phyloP scores from a whole-genome alignment of 2,329 filamentous ascomycete species.

The Aureobasidium melanogenum region DNA sequence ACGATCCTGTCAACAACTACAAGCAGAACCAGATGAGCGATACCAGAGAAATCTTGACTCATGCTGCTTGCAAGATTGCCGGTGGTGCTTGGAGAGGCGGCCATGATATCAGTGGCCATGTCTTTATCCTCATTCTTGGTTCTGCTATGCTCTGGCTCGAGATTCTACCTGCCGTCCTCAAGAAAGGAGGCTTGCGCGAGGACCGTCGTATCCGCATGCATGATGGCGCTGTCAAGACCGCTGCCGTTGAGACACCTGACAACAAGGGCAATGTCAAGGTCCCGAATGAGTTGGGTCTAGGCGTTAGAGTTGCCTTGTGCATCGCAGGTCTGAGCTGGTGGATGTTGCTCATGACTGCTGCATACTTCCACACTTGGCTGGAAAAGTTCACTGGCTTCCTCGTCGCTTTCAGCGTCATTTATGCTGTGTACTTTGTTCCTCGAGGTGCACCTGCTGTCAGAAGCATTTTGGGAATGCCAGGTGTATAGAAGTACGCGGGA shows the following conservation, averaged over 20 bases:
- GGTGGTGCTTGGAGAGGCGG: slow-evolving; percentile 87
- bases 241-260: slow-evolving; percentile 31
- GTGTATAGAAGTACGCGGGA: slow-evolving; percentile 15
- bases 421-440: slow-evolving; percentile 40
- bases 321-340: slow-evolving; percentile 70
- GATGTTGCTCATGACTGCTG: slow-evolving; percentile 98
- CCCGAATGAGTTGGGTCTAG: slow-evolving; percentile 29
- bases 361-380: slow-evolving; percentile 98
- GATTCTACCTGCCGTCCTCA: slow-evolving; percentile 53
- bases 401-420: slow-evolving; percentile 39
- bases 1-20: slow-evolving; percentile 15
- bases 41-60: slow-evolving; percentile 51
- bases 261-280: slow-evolving; percentile 36
- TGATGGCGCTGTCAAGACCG: slow-evolving; percentile 52
- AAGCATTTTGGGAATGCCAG: slow-evolving; percentile 39
- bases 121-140: slow-evolving; percentile 82
- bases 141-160: slow-evolving; percentile 77
- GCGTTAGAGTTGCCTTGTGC: slow-evolving; percentile 44
- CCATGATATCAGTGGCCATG: slow-evolving; percentile 91
- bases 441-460: slow-evolving; percentile 34
- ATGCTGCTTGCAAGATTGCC: slow-evolving; percentile 69
- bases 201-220: slow-evolving; percentile 57
- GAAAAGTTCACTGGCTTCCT: slow-evolving; percentile 62
- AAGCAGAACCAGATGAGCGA: slow-evolving; percentile 40
- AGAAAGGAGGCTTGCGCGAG: slow-evolving; percentile 42